Evolutionary conservation across 768 basidiomycete genomes (phyloP).

Genomic region (Pholiota conissans): DNA sequence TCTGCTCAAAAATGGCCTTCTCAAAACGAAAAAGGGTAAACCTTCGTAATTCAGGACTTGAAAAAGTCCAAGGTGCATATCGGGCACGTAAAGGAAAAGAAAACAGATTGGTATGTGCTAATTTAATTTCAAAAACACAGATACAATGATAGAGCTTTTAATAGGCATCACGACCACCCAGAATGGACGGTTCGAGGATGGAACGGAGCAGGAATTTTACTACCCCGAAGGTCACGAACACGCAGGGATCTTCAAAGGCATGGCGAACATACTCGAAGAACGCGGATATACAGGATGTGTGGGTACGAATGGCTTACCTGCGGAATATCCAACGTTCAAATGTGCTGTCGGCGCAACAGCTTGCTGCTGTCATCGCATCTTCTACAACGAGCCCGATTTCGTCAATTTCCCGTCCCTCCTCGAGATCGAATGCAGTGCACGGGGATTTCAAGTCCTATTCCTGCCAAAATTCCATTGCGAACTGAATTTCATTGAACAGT

Average conservation of each 20-base stretch:
- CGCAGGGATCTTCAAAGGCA: slow-evolving; percentile 39
- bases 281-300: slow-evolving; percentile 25
- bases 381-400: neutral
- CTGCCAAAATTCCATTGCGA: slow-evolving; percentile 9
- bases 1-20: too few relatives aligned
- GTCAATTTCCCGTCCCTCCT: neutral
- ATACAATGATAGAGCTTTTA: too few relatives aligned
- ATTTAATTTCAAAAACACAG: too few relatives aligned
- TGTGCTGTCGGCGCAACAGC: slow-evolving; percentile 1
- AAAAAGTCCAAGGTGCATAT: too few relatives aligned
- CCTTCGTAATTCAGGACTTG: too few relatives aligned
- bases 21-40: too few relatives aligned
- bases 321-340: slow-evolving; percentile 34
- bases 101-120: too few relatives aligned
- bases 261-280: slow-evolving; percentile 32
- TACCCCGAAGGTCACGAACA: slow-evolving; percentile 24
- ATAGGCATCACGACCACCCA: too few relatives aligned
- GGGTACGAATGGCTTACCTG: slow-evolving; percentile 18
- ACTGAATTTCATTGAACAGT: slow-evolving; percentile 21
- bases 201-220: slow-evolving; percentile 29
- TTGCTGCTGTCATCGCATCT: neutral
- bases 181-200: slow-evolving; percentile 19
- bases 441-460: neutral
- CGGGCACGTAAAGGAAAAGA: too few relatives aligned
- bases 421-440: neutral